Percentiles rank a stretch among this genome's conserved stretches.
Conservation (phyloP, 768 basidiomycete genomes). For the Lactifluus piperatus region DNA sequence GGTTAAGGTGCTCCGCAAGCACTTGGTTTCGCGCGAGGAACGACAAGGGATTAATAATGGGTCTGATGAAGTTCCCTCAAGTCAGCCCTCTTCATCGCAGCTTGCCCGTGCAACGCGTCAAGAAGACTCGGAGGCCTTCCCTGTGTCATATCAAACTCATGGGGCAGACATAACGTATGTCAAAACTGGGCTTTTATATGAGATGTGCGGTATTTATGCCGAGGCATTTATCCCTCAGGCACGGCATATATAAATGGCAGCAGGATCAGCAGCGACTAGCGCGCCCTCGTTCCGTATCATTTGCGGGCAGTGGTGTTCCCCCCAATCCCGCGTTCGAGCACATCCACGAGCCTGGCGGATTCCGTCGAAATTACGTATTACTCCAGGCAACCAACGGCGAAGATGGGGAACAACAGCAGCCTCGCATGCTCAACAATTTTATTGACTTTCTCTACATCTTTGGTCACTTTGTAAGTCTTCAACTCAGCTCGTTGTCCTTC, state of each 20-base stretch:
- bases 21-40: constrained; percentile 71
- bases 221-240: constrained; percentile 33
- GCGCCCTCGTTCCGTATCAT: constrained; percentile 65
- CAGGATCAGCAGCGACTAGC: constrained; percentile 54
- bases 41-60: constrained; percentile 30
- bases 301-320: constrained; percentile 42
- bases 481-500: neutral
- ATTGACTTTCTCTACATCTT: constrained; percentile 93
- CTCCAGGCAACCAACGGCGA: constrained; percentile 57
- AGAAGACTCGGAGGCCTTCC: constrained; percentile 63
- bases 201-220: neutral
- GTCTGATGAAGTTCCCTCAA: constrained; percentile 28
- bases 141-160: constrained; percentile 79
- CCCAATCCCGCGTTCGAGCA: constrained; percentile 80
- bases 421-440: constrained; percentile 68
- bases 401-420: constrained; percentile 31
- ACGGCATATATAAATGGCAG: constrained; percentile 95
- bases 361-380: constrained; percentile 81
- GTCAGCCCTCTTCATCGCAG: constrained; percentile 21
- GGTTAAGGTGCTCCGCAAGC: constrained; percentile 66
- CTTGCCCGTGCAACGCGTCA: constrained; percentile 23
- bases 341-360: constrained; percentile 93
- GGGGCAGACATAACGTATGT: constrained; percentile 93
- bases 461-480: constrained; percentile 81
- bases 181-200: neutral